phyloP scores from a whole-genome alignment of 805 yeast genomes.

The Metschnikowia sp. region DNA sequence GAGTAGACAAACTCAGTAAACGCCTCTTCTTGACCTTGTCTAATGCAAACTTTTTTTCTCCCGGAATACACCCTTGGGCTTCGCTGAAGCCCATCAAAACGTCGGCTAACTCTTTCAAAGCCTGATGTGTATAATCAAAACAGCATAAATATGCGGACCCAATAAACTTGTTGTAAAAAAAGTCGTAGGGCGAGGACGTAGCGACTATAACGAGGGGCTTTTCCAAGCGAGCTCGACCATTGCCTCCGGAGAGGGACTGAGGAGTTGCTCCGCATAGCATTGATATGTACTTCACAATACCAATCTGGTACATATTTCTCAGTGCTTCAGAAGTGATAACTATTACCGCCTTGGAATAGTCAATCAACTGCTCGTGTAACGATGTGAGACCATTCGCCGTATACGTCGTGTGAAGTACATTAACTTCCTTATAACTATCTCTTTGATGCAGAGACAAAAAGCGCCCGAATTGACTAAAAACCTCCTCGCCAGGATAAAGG shows the following conservation, averaged over 20 bases:
- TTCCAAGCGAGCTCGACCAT: slow-evolving; percentile 26
- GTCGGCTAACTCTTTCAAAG: slow-evolving; percentile 45
- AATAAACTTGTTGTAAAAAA: slow-evolving; percentile 50
- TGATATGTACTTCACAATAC: slow-evolving; percentile 55
- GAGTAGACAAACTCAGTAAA: slow-evolving; percentile 12
- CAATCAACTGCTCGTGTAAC: slow-evolving; percentile 52
- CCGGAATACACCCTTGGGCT: slow-evolving; percentile 56
- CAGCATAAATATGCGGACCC: slow-evolving; percentile 59
- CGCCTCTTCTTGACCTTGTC: slow-evolving; percentile 25
- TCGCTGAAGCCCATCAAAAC: slow-evolving; percentile 52
- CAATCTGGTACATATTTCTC: slow-evolving; percentile 59
- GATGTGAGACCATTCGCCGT: slow-evolving; percentile 56
- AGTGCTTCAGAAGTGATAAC: slow-evolving; percentile 56
- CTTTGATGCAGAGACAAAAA: slow-evolving; percentile 36
- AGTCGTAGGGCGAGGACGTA: slow-evolving; percentile 61
- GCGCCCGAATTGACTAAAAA: slow-evolving; percentile 51
- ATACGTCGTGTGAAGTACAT: slow-evolving; percentile 55
- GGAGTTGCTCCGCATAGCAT: slow-evolving; percentile 51
- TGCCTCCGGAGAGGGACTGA: slow-evolving; percentile 14
- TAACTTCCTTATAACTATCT: slow-evolving; percentile 27
- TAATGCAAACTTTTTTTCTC: slow-evolving; percentile 39
- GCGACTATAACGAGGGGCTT: slow-evolving; percentile 59
- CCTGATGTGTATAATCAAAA: slow-evolving; percentile 56
- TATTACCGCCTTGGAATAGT: slow-evolving; percentile 48
- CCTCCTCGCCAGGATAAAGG: slow-evolving; percentile 46